phyloP scores from a whole-genome alignment of 2,329 filamentous ascomycete genomes.

The Pyrenochaeta sp. region DNA sequence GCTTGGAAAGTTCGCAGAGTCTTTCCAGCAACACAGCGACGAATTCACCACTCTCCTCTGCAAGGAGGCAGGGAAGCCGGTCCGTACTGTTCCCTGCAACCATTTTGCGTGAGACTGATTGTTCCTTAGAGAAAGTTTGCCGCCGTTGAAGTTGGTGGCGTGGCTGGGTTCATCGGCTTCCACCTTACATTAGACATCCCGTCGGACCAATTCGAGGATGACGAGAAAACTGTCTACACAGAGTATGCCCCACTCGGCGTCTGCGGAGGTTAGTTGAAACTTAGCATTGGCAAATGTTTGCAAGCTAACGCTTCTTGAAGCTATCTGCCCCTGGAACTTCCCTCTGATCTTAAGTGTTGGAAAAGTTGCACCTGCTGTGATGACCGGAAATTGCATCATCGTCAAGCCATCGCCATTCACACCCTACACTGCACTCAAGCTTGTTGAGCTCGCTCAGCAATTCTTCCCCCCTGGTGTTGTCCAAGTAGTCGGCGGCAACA shows the following conservation, averaged over 20 bases:
- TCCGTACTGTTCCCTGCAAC: conserved; percentile 16
- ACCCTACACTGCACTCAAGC: conserved; percentile 66
- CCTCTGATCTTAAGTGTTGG: conserved; percentile 61
- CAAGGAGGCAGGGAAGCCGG: conserved; percentile 50
- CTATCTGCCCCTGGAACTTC: conserved; percentile 58
- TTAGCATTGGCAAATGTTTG: neutral
- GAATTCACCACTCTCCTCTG: conserved; percentile 44
- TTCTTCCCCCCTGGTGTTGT: conserved; percentile 71
- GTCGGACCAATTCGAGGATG: conserved; percentile 53
- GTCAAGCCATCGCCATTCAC: conserved; percentile 67
- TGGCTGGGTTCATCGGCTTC: conserved; percentile 48
- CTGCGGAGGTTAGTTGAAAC: conserved; percentile 37
- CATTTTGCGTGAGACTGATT: conserved; percentile 10
- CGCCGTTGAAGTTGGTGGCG: conserved; percentile 50
- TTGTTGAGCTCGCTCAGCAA: conserved; percentile 65
- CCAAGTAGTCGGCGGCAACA: conserved; percentile 67
- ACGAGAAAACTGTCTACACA: conserved; percentile 58
- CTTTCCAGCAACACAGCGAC: conserved; percentile 36
- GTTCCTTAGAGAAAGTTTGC: conserved; percentile 50
- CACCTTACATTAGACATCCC: conserved; percentile 46
- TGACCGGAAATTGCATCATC: conserved; percentile 66
- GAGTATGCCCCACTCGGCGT: conserved; percentile 59
- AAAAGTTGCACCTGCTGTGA: conserved; percentile 65
- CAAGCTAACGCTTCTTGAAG: conserved; percentile 11
- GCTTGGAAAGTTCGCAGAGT: conserved; percentile 36